Evolutionary conservation across 148 eudicot genomes (phyloP).

Genomic region (Chenopodium berlandieri): DNA sequence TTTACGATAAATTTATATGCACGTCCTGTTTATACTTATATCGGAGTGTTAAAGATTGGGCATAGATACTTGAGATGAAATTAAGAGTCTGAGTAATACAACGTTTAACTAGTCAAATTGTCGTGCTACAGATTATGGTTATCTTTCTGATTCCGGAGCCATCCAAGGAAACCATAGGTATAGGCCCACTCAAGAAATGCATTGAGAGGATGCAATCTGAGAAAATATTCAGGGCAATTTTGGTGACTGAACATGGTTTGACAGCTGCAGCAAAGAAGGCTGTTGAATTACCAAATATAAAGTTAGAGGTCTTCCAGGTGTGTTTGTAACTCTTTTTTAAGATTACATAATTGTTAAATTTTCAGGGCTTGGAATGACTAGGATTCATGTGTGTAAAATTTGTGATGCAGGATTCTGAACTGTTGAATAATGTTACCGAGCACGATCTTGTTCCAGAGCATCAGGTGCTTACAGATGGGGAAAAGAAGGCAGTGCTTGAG

Average conservation of each 20-base stretch:
- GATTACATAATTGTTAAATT: no score
- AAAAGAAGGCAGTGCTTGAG: conserved; percentile 48
- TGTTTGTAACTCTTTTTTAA: background rate
- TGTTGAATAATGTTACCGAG: conserved; percentile 47
- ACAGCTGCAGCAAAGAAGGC: conserved; percentile 69
- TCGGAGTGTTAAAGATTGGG: background rate
- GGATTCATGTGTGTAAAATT: background rate
- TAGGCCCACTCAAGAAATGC: conserved; percentile 55
- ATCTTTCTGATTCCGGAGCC: conserved; percentile 58
- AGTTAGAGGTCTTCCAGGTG: conserved; percentile 76
- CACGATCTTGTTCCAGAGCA: conserved; percentile 48
- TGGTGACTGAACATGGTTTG: conserved; percentile 59
- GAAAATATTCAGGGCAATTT: conserved; percentile 52
- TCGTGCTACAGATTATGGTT: conserved; percentile 57
- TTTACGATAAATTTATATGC: background rate
- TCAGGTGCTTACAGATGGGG: conserved; percentile 44
- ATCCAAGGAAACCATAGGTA: conserved; percentile 49
- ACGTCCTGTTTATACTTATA: background rate
- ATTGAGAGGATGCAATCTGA: conserved; percentile 61
- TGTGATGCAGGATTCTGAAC: conserved; percentile 49
- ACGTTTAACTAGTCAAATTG: background rate
- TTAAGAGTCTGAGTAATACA: background rate
- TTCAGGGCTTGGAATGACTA: background rate
- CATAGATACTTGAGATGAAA: background rate
- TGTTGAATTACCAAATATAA: conserved; percentile 44